These are phyloP conservation scores for Colletotrichum kahawae DNA, from an alignment of 2,329 filamentous ascomycete genomes.

Conservation along the genomic window DNA sequence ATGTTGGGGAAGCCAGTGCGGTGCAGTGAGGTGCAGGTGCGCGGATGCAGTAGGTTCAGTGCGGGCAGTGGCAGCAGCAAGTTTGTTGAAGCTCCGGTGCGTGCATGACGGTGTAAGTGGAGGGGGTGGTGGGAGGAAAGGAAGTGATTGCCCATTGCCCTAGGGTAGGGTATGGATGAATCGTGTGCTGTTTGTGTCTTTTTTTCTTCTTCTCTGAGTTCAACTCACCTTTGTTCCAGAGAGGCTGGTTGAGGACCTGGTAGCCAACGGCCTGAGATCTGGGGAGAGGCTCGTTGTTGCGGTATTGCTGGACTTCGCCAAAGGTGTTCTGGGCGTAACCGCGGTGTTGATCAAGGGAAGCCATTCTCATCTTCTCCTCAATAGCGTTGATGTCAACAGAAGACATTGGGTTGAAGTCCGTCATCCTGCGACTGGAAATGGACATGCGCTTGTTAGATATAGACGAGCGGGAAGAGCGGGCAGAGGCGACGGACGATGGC, in stretches of 20 bases:
- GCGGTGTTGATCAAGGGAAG: conserved; percentile 63
- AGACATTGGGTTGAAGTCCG: conserved; percentile 60
- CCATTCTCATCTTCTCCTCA: conserved; percentile 65
- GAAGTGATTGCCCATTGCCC: background rate
- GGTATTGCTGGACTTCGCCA: conserved; percentile 59
- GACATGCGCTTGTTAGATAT: conserved; percentile 58
- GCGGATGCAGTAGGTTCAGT: conserved; percentile 3
- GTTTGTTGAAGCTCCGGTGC: background rate
- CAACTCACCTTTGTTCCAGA: conserved; percentile 69
- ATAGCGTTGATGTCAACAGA: conserved; percentile 61
- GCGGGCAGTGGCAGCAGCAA: background rate
- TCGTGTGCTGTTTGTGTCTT: background rate
- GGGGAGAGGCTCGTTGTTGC: conserved; percentile 57
- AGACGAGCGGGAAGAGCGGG: conserved; percentile 54
- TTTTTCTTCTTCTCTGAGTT: background rate
- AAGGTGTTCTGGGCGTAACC: conserved; percentile 65
- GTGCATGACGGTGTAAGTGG: conserved; percentile 7
- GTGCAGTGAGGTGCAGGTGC: conserved; percentile 6
- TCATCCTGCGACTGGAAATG: conserved; percentile 55
- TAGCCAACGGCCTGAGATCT: conserved; percentile 61
- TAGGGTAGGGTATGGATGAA: background rate
- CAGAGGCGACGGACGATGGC: conserved; percentile 49
- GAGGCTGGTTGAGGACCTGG: conserved; percentile 65
- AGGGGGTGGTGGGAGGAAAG: background rate
- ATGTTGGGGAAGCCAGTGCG: conserved; percentile 17